These are phyloP conservation scores for Silene conica DNA, from an alignment of 148 eudicot species.

Conservation along the genomic window DNA sequence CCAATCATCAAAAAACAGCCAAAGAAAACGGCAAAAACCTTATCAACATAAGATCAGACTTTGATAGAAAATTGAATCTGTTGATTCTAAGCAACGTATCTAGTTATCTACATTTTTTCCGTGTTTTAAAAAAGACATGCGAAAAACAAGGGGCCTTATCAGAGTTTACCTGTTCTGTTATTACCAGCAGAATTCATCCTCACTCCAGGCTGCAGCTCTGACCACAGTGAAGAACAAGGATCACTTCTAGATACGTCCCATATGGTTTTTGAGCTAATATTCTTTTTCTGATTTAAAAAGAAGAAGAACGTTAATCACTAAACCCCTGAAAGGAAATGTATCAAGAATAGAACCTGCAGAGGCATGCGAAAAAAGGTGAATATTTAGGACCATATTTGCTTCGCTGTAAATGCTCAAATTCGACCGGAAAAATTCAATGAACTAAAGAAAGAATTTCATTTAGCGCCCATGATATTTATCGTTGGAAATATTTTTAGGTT, in stretches of 20 bases:
- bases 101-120: background rate
- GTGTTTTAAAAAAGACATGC: background rate
- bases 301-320: conserved; percentile 3
- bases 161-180: conserved; percentile 26
- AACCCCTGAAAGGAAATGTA: conserved; percentile 10
- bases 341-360: conserved; percentile 8
- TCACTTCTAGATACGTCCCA: conserved; percentile 29
- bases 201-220: conserved; percentile 25
- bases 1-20: background rate
- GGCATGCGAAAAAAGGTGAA: conserved; percentile 3
- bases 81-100: background rate
- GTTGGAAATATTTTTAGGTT: background rate
- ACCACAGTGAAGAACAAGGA: conserved; percentile 22
- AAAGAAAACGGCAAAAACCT: background rate
- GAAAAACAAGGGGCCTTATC: background rate
- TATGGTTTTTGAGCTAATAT: conserved; percentile 23
- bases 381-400: background rate
- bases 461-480: background rate
- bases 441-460: background rate
- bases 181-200: conserved; percentile 18
- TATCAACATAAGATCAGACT: conserved; percentile 4
- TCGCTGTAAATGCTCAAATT: background rate
- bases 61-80: background rate
- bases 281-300: conserved; percentile 38
- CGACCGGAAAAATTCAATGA: background rate